Evolutionary conservation across 75 land plant genomes (phyloP), one percentile per base, ranked within the genome.

Genomic region (Sequoiadendron giganteum): DNA sequence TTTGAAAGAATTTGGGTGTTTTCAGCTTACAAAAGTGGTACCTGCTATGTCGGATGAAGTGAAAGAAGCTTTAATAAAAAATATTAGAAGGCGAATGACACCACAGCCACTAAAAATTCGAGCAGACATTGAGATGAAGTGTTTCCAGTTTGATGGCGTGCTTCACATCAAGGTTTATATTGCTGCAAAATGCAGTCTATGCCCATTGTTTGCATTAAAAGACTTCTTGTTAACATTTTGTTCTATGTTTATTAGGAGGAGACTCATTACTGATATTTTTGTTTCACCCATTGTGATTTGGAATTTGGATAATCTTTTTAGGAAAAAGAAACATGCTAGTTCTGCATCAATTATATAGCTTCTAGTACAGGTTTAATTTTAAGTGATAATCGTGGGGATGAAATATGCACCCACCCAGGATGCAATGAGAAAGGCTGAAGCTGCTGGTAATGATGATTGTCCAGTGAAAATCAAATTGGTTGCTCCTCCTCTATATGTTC

Each of bases 81-180:
- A 98, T 84, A 95, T 98, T 84, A 91, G 95, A 85, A 93, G 98
- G 89, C 83, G 99, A 88, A 96, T 98, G 99, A 98, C 99, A 2
- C 98, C 98, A 7, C 99, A 98, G 83, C 94, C 96, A 2, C 82
- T 98, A 79, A 96, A 97, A 88, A 95, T 98, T 72, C 92, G 98
- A 19, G 99, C 97, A 79, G 98, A 96, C 87, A 92, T 98, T 89
- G 98, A 98, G 86, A 92, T 98, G 94, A 98, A 95, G 85, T 98
- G 99, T 88, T 96, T 96, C 88, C 96, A 96, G 87, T 98, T 95
- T 89, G 98, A 98, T 93, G 99, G 99, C 16, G 98, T 96, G 86
- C 93, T 98, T 80, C 99, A 98, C 86, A 98, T 98, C 32, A 94
- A 98, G 98, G 99, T 97, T 70, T 52, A 25, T 68, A 68, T 68